Conservation (phyloP, 2,329 filamentous ascomycete genomes). For the Gaeumannomyces sp. region DNA sequence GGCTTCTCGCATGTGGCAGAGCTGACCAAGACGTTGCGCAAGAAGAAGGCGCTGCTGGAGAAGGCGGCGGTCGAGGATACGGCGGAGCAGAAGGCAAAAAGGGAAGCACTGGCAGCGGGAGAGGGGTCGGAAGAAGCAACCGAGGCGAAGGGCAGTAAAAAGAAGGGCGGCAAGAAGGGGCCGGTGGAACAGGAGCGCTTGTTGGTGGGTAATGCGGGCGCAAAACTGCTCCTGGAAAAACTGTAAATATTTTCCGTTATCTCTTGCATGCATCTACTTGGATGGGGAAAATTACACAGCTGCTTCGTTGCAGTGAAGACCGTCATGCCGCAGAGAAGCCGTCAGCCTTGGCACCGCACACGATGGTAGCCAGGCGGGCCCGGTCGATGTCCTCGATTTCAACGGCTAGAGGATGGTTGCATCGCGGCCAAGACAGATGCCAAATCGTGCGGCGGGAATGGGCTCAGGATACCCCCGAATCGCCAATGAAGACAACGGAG, state of each 20-base stretch:
- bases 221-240: conserved; percentile 55
- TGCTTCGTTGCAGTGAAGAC: no score
- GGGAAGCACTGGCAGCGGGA: conserved; percentile 21
- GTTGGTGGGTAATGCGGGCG: conserved; percentile 55
- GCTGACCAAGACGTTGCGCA: conserved; percentile 63
- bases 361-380: no score
- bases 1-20: conserved; percentile 59
- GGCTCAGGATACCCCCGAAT: background rate
- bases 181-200: background rate
- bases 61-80: conserved; percentile 58
- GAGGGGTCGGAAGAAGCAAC: conserved; percentile 37
- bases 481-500: background rate
- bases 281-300: no score
- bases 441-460: background rate
- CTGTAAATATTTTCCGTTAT: conserved; percentile 28
- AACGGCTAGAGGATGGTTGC: no score
- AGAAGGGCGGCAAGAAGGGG: conserved; percentile 31
- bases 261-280: conserved; percentile 3
- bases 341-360: no score
- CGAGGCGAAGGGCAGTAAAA: conserved; percentile 28
- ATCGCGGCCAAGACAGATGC: background rate
- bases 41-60: conserved; percentile 65
- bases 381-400: background rate
- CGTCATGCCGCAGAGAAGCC: no score
- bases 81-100: conserved; percentile 41